These are phyloP conservation scores for Mycosphaerella sp. DNA, from an alignment of 2,329 filamentous ascomycete species.

Conservation along the genomic window DNA sequence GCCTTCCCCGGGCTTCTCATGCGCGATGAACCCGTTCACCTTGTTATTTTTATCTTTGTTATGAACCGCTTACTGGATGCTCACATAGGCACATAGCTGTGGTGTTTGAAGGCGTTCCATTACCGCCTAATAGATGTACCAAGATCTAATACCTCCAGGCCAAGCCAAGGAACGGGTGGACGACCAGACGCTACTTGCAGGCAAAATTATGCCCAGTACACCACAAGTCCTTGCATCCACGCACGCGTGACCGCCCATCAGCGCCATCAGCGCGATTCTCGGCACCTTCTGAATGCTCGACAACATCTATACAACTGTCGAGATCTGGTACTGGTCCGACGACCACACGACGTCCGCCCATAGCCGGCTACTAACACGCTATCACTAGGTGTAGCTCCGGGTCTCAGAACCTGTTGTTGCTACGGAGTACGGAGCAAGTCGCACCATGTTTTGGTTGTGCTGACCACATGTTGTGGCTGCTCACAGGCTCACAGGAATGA, in stretches of 20 bases:
- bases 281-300: background rate
- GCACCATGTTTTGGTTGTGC: too few relatives aligned
- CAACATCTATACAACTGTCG: background rate
- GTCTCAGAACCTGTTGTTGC: too few relatives aligned
- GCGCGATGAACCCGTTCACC: too few relatives aligned
- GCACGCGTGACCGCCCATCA: background rate
- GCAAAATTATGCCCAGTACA: background rate
- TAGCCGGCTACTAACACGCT: background rate
- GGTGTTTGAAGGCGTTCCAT: too few relatives aligned
- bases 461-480: too few relatives aligned
- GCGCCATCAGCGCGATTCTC: background rate
- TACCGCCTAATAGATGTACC: background rate
- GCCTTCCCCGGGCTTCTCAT: too few relatives aligned
- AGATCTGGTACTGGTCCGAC: background rate
- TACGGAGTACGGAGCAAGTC: too few relatives aligned
- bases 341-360: background rate
- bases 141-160: background rate
- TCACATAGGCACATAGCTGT: too few relatives aligned
- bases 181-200: background rate
- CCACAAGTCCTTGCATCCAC: background rate
- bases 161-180: background rate
- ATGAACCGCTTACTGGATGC: too few relatives aligned
- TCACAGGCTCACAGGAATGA: too few relatives aligned
- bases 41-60: too few relatives aligned
- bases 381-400: too few relatives aligned